A percentile compares a stretch with the other conserved stretches of the same genome.
Evolutionary conservation across 352 stramenopile genomes (phyloP).

Genomic region (Globisporangium radiosum): DNA sequence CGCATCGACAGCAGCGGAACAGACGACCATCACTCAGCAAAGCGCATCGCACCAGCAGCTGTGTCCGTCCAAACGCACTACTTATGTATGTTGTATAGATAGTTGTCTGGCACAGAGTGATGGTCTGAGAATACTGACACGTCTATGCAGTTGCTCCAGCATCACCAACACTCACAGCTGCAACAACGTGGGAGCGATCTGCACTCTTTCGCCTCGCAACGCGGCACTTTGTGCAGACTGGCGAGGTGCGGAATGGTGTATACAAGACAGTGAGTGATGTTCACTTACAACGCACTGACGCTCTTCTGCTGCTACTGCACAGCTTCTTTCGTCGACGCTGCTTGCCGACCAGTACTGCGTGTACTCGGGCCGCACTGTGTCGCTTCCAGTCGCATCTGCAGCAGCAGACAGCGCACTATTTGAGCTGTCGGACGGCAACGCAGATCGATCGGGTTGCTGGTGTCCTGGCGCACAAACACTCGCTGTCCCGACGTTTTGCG

Average conservation of each 20-base stretch:
- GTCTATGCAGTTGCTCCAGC: conserved; percentile 1
- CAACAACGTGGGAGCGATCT: conserved; percentile 1
- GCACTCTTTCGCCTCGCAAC: conserved; percentile 11
- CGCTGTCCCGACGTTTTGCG: neutral
- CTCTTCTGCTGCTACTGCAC: neutral
- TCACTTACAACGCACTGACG: too few species aligned
- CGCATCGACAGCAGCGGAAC: neutral
- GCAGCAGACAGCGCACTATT: neutral
- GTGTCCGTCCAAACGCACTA: too few species aligned
- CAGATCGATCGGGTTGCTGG: neutral
- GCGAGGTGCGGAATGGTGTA: neutral
- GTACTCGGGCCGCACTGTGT: neutral
- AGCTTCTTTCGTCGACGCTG: conserved; percentile 6
- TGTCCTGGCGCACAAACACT: conserved; percentile 6
- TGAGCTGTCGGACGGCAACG: neutral
- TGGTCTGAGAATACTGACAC: neutral
- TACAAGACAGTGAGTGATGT: too few species aligned
- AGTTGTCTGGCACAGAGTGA: too few species aligned
- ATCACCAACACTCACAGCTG: neutral
- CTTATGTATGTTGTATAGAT: neutral
- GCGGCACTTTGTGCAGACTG: conserved; percentile 10
- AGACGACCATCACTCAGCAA: too few species aligned
- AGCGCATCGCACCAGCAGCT: neutral
- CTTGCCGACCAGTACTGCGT: conserved; percentile 3
- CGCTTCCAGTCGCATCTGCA: too few species aligned